Conservation (phyloP, 2,329 filamentous ascomycete species). For the Fusarium subglutinans region DNA sequence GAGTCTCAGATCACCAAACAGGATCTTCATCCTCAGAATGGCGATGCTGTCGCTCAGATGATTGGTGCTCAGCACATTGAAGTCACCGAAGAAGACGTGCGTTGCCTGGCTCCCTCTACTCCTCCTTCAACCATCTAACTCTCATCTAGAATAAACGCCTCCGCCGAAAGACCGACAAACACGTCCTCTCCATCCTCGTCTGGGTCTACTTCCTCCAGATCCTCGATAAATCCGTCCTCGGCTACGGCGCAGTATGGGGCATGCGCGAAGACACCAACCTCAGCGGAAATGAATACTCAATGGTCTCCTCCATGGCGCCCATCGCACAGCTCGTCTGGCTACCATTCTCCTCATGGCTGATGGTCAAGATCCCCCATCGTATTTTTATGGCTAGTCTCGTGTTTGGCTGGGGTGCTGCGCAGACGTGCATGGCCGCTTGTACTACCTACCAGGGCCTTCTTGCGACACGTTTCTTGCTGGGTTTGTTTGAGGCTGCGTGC, state of each 20-base stretch:
- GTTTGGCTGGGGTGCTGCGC: constrained; percentile 56
- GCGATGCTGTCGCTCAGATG: constrained; percentile 19
- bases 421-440: constrained; percentile 57
- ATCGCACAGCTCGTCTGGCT: constrained; percentile 70
- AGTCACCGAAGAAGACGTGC: constrained; percentile 31
- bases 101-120: accelerated
- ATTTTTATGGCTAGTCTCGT: constrained; percentile 64
- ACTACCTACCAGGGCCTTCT: constrained; percentile 59
- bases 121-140: not conserved
- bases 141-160: constrained; percentile 52
- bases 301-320: constrained; percentile 65
- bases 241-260: constrained; percentile 66
- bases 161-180: constrained; percentile 67
- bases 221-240: constrained; percentile 67
- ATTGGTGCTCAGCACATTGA: constrained; percentile 28
- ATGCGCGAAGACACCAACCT: constrained; percentile 60
- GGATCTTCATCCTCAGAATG: not conserved
- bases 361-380: constrained; percentile 68
- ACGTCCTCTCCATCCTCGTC: constrained; percentile 63
- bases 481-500: constrained; percentile 62
- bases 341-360: constrained; percentile 67
- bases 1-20: constrained; percentile 13
- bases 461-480: constrained; percentile 59
- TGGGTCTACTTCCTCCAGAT: constrained; percentile 70
- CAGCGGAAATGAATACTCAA: constrained; percentile 63